A percentile compares a stretch with the other conserved stretches of the same genome.
Evolutionary conservation across 768 basidiomycete genomes (phyloP).

Genomic region (Ephemerocybe angulata): DNA sequence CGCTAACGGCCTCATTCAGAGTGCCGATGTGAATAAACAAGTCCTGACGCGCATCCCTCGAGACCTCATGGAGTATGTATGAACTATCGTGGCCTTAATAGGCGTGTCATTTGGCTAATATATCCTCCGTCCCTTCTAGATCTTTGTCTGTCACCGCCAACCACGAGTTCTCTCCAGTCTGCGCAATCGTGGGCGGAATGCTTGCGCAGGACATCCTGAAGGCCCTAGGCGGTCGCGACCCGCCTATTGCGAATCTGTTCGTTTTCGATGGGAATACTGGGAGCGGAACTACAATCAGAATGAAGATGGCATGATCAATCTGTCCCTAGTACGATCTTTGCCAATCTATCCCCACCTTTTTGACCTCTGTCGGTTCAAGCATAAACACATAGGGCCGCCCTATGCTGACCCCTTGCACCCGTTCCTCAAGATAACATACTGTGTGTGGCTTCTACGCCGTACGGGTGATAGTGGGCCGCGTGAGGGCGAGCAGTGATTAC

Average conservation of each 20-base stretch:
- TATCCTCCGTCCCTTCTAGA: conserved; percentile 35
- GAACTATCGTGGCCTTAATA: neutral
- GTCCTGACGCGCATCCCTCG: conserved; percentile 53
- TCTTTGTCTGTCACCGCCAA: conserved; percentile 63
- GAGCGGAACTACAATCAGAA: conserved; percentile 61
- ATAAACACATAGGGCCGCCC: neutral
- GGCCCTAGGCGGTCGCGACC: conserved; percentile 83
- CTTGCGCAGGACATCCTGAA: conserved; percentile 94
- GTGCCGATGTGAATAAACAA: conserved; percentile 69
- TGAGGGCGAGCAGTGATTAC: conserved; percentile 11
- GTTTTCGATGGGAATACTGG: conserved; percentile 83
- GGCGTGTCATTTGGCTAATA: conserved; percentile 8
- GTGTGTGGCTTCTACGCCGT: no score
- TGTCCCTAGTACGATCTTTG: neutral
- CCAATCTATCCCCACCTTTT: neutral
- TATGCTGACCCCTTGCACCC: neutral
- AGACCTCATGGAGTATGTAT: conserved; percentile 61
- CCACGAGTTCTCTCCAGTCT: conserved; percentile 89
- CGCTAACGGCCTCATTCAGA: conserved; percentile 55
- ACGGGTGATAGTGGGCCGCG: no score
- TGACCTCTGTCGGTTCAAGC: conserved; percentile 4
- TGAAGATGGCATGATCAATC: conserved; percentile 41
- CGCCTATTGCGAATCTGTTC: conserved; percentile 91
- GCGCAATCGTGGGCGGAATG: conserved; percentile 93
- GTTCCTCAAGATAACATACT: no score